phyloP scores from a whole-genome alignment of 1,284 basidiomycete species.

The Cerrena zonata region DNA sequence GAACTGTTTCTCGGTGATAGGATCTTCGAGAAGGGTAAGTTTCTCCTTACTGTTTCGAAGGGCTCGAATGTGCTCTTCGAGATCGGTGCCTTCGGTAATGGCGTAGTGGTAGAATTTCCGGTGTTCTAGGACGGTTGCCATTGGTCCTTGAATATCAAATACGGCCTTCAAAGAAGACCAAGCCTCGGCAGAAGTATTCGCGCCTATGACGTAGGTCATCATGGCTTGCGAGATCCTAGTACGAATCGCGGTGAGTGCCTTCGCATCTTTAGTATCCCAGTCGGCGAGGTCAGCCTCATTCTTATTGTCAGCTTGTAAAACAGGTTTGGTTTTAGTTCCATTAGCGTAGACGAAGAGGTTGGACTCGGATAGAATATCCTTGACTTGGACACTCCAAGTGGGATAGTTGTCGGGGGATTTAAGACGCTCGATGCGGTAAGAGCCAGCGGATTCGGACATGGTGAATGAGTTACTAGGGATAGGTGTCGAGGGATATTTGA shows the following conservation, averaged over 20 bases:
- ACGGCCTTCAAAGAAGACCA: conserved; percentile 22
- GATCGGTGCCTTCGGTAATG: conserved; percentile 3
- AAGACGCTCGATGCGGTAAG: conserved; percentile 7
- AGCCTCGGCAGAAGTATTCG: conserved; percentile 18
- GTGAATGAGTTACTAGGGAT: no score
- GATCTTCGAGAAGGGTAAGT: background rate
- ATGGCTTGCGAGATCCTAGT: conserved; percentile 19
- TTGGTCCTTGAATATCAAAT: conserved; percentile 21
- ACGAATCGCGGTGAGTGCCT: conserved; percentile 22
- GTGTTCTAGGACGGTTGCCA: conserved; percentile 10
- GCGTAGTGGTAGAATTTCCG: conserved; percentile 2
- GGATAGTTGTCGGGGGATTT: conserved; percentile 1
- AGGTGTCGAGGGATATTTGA: no score
- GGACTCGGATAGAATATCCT: conserved; percentile 25
- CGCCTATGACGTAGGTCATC: conserved; percentile 20
- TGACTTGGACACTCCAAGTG: conserved; percentile 27
- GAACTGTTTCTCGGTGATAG: conserved; percentile 2
- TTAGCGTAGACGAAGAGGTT: conserved; percentile 17
- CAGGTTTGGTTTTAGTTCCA: conserved; percentile 1
- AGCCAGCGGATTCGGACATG: no score
- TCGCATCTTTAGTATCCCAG: conserved; percentile 22
- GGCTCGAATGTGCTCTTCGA: conserved; percentile 8
- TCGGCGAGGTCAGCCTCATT: conserved; percentile 5
- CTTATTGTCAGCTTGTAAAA: no score
- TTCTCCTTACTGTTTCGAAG: conserved; percentile 1